Evolutionary conservation across 2,329 filamentous ascomycete genomes (phyloP).

Genomic region (Diplocarpon mali): DNA sequence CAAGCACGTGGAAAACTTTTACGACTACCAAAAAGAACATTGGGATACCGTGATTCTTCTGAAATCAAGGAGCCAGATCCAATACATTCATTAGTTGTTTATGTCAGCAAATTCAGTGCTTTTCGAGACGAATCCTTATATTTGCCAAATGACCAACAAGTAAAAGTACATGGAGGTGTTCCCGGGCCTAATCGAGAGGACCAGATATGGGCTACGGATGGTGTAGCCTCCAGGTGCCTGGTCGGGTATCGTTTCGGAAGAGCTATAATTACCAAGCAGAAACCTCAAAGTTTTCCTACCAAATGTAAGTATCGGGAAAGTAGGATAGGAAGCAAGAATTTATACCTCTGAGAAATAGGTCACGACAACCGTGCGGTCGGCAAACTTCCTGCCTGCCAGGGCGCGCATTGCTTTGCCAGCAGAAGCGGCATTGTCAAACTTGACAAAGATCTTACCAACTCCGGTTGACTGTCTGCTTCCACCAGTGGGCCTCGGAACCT

Average conservation of each 20-base stretch:
- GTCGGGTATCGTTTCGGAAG: not conserved
- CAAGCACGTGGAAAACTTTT: no score
- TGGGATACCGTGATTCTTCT: no score
- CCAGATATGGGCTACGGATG: no score
- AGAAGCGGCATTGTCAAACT: constrained; percentile 68
- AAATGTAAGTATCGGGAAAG: constrained; percentile 26
- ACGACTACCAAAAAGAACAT: no score
- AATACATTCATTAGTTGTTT: not conserved
- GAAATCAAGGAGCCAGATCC: not conserved
- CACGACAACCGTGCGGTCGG: constrained; percentile 88
- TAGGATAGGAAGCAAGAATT: not conserved
- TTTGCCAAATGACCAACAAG: constrained; percentile 4
- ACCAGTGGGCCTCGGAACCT: constrained; percentile 79
- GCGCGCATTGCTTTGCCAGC: constrained; percentile 77
- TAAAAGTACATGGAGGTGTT: constrained; percentile 12
- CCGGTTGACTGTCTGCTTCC: constrained; percentile 76
- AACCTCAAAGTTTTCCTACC: constrained; percentile 77
- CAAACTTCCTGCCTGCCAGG: constrained; percentile 92
- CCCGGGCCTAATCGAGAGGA: not conserved
- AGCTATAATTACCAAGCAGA: constrained; percentile 25
- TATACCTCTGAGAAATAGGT: constrained; percentile 90
- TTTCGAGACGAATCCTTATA: not conserved
- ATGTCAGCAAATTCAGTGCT: not conserved
- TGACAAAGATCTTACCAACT: constrained; percentile 96
- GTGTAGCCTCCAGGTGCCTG: not conserved